A percentile compares a stretch with the other conserved stretches of the same genome.
Evolutionary conservation across 73 alveolate species (phyloP).

Genomic region (Tetrahymena borealis): DNA sequence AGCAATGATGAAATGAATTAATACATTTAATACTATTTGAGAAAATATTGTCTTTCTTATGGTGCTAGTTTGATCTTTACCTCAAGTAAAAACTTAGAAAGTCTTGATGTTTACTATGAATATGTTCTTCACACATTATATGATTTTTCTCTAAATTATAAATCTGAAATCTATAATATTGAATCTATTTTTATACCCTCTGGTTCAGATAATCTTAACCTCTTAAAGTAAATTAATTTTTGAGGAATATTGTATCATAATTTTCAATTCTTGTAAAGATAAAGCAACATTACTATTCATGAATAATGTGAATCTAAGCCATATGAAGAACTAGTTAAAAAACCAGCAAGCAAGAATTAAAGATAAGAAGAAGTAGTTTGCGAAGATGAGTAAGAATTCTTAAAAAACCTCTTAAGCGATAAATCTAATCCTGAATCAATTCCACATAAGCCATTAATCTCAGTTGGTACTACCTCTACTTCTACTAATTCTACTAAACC

Average conservation of each 20-base stretch:
- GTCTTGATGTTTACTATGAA: conserved; percentile 9
- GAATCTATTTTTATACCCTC: conserved; percentile 24
- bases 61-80: conserved; percentile 34
- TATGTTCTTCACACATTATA: conserved; percentile 22
- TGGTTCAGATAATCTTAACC: conserved; percentile 9
- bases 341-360: background rate
- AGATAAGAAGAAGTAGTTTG: background rate
- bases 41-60: conserved; percentile 35
- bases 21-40: conserved; percentile 2
- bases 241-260: background rate
- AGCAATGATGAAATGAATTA: conserved; percentile 19
- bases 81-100: conserved; percentile 12
- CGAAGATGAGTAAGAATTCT: background rate
- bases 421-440: background rate
- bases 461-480: background rate
- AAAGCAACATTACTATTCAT: background rate
- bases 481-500: background rate
- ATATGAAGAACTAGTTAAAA: background rate
- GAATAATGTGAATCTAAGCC: background rate
- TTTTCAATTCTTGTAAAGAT: background rate
- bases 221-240: background rate
- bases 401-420: background rate
- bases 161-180: background rate
- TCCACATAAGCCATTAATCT: too few relatives aligned
- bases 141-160: background rate